Base-by-base conservation (phyloP, 2,329 filamentous ascomycete genomes). In the Microdochium trichocladiopsis region DNA sequence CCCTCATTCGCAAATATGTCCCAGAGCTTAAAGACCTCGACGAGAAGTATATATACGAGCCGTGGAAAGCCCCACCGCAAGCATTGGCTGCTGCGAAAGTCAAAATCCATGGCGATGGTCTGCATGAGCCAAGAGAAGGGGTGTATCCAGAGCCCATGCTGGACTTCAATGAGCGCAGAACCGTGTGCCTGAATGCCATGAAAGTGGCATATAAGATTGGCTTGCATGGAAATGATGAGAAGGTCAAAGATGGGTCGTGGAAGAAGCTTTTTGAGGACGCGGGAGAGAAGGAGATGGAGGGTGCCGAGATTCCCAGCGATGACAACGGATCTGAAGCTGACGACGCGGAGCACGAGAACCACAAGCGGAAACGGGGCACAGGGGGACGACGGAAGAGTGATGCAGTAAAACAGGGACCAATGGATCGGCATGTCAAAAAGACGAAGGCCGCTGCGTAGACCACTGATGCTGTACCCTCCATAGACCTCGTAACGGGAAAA, bases 91-190 rank as follows among this genome's bases (percentile, higher is more conserved):
- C 77, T 60, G 88, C 86, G 52, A 80, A 83, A 0, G 85, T 88
- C 50, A 60, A 53, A 18, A 70, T 86, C 41, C 74, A 72, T 43
- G 80, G 78, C 0, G 74, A 82, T 57, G 73, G 72, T 12, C 63
- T 74, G 25, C 63, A 61, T 6, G 68, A 69, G 21, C 59, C 65
- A 31, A 69, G 74, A 3, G 69, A 74, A 23, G 74, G 72, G 1
- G 69, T 76, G 1, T 92, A 91, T 64, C 86, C 87, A 1, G 85
- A 85, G 63, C 86, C 86, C 1, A 90, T 91, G 79, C 88, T 92
- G 63, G 86, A 91, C 66, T 92, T 91, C 61, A 64, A 71, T 18
- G 75, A 82, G 63, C 71, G 83, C 58, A 76, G 85, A 50, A 72
- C 77, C 6, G 69, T 80, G 2, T 91, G 88, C 60, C 69, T 91